Base-by-base conservation (phyloP, 2,329 filamentous ascomycete species). In the Pseudocercospora macadamiae region DNA sequence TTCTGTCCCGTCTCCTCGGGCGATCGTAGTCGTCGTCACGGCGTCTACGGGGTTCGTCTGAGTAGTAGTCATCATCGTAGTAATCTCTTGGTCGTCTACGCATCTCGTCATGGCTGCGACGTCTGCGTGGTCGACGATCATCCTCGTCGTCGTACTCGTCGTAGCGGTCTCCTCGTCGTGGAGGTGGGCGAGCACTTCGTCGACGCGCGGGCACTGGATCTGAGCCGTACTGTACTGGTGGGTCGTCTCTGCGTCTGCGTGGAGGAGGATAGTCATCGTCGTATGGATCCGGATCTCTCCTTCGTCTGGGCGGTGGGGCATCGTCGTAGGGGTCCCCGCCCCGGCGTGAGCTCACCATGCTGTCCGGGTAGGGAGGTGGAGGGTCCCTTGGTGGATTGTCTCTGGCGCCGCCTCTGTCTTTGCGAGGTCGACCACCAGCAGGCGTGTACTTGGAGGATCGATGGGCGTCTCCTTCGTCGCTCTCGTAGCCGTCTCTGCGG, bases 401-500 rank as follows among this genome's bases (percentile, higher is more conserved):
- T 48, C 57, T 52, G 26, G 25, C 55, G 42, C 44, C 51, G 55
- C 44, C 55, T 51, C 45, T 45, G 25, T 58, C 47, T 4, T 58
- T 30, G 42, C 60, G 45, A 19, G 37, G 18, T 19, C 42, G 30
- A 47, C 37, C 37, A 48, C 47, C 37, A 19, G 47, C 25, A 21
- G 58, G 58, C n/a, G 51, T 58, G 55, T 57, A 60, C 55, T 63
- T 61, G 53, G 59, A 63, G 26, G 48, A 52, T 60, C 59, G 62
- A 60, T 70, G 66, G 39, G 54, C 59, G 51, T 75, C 73, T 18
- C 73, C 73, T 52, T 75, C 73, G 47, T 75, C 73, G 45, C 66
- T 70, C 57, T 73, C 71, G 62, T 75, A 75, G 14, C 71, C 72
- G 61, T 74, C 70, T 37, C 73, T 64, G 62, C 68, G 68, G 28